Evolutionary conservation across 106 monocot genomes (phyloP).

Genomic region (Dendrobium nobile): DNA sequence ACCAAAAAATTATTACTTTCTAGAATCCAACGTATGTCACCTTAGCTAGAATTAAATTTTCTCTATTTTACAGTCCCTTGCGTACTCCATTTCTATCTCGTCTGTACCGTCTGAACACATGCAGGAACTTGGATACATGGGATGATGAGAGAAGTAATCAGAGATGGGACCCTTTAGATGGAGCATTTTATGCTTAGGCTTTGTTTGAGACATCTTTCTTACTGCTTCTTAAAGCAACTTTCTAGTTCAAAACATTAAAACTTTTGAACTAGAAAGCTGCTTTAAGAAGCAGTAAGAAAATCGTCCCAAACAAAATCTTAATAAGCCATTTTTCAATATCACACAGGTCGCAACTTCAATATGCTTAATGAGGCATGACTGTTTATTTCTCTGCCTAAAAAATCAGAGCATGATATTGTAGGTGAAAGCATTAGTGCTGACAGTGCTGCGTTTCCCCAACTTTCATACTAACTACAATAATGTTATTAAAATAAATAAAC

Average conservation of each 20-base stretch:
- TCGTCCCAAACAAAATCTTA: no score
- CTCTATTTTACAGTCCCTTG: slow-evolving; percentile 75
- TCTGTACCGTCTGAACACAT: slow-evolving; percentile 64
- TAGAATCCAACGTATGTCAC: slow-evolving; percentile 19
- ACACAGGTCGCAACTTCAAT: slow-evolving; percentile 72
- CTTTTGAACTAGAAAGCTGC: no score
- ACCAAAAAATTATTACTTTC: neutral
- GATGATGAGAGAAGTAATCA: slow-evolving; percentile 84
- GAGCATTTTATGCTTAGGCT: slow-evolving; percentile 38
- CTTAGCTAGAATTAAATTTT: slow-evolving; percentile 77
- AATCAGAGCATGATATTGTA: no score
- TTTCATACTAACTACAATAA: slow-evolving; percentile 16
- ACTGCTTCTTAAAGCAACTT: no score
- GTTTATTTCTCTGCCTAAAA: no score
- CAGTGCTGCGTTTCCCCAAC: slow-evolving; percentile 30
- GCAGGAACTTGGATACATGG: slow-evolving; percentile 87
- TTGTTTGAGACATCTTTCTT: no score
- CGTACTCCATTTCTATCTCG: slow-evolving; percentile 68
- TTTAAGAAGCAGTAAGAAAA: no score
- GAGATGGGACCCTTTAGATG: slow-evolving; percentile 80
- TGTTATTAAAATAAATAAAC: neutral
- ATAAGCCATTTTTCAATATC: slow-evolving; percentile 85
- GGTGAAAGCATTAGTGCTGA: no score
- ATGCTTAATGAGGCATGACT: slow-evolving; percentile 40
- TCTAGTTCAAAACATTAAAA: no score